phyloP scores from a whole-genome alignment of 148 eudicot genomes.

The Rhododendron mucronatum region DNA sequence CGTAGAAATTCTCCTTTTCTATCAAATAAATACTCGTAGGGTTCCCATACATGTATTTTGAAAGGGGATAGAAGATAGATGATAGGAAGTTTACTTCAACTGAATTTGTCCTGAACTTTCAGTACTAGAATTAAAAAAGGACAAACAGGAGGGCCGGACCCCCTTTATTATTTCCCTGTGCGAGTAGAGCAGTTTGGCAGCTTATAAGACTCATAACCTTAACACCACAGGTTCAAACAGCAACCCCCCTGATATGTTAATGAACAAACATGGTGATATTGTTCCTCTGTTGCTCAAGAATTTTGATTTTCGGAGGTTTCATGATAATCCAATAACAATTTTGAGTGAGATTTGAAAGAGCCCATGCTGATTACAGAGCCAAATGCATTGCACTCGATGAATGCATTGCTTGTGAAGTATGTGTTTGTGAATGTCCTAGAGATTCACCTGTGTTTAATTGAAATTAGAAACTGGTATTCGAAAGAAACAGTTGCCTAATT shows the following conservation, averaged over 20 bases:
- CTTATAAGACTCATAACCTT: not conserved
- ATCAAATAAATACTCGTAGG: too few species aligned
- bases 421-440: not conserved
- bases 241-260: not conserved
- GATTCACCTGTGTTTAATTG: not conserved
- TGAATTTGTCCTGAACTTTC: not conserved
- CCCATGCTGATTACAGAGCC: not conserved
- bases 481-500: not conserved
- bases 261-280: not conserved
- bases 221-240: not conserved
- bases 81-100: too few species aligned
- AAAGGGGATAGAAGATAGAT: too few species aligned
- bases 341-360: not conserved
- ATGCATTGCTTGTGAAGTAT: not conserved
- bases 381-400: not conserved
- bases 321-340: not conserved
- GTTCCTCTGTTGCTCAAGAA: not conserved
- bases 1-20: not conserved
- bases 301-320: not conserved
- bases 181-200: not conserved
- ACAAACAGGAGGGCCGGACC: not conserved
- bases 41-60: too few species aligned
- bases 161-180: not conserved
- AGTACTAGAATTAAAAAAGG: too few species aligned
- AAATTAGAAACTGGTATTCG: not conserved